Evolutionary conservation across 169 alveolate genomes (phyloP).

Genomic region (Theileria luwenshuni): DNA sequence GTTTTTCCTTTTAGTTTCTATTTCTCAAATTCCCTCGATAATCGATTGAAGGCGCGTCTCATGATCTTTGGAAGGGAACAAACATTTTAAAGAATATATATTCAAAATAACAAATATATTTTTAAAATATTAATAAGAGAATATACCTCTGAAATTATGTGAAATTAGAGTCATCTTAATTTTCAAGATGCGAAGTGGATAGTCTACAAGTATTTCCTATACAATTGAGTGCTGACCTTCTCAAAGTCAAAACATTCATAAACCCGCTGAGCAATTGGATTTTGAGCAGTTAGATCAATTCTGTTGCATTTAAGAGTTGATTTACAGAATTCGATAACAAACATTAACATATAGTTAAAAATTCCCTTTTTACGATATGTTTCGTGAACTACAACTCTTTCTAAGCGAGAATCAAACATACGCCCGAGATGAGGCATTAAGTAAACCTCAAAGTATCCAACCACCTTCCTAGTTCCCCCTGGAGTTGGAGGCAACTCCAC

Average conservation of each 20-base stretch:
- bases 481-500: background rate
- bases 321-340: slow-evolving; percentile 63
- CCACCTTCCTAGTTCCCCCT: slow-evolving; percentile 9
- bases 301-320: slow-evolving; percentile 68
- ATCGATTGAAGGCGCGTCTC: too few species aligned
- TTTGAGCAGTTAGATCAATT: slow-evolving; percentile 69
- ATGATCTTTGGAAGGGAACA: too few species aligned
- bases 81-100: too few species aligned
- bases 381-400: slow-evolving; percentile 72
- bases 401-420: slow-evolving; percentile 73
- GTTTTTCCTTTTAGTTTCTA: too few species aligned
- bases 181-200: background rate
- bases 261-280: slow-evolving; percentile 70
- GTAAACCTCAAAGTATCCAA: slow-evolving; percentile 75
- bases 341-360: slow-evolving; percentile 60
- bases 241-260: slow-evolving; percentile 70
- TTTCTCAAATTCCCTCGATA: too few species aligned
- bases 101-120: too few species aligned
- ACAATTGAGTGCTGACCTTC: slow-evolving; percentile 56
- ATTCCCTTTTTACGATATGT: slow-evolving; percentile 68
- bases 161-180: too few species aligned
- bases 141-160: too few species aligned
- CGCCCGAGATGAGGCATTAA: slow-evolving; percentile 78
- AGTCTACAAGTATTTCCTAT: slow-evolving; percentile 44
- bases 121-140: too few species aligned